Evolutionary conservation across 2,329 filamentous ascomycete species (phyloP).

Genomic region (Trichoderma sp.): DNA sequence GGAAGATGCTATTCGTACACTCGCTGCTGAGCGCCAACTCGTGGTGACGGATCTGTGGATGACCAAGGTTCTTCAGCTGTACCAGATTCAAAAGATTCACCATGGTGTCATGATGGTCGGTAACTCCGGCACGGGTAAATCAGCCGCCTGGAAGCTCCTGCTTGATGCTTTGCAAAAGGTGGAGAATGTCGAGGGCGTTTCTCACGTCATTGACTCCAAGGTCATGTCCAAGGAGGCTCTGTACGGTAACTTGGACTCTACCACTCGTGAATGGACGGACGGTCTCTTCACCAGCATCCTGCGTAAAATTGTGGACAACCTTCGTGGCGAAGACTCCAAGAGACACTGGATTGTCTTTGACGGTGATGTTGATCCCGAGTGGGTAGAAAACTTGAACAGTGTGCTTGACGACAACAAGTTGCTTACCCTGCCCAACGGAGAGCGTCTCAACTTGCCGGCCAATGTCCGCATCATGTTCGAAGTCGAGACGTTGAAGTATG

Average conservation of each 20-base stretch:
- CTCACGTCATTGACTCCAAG: slow-evolving; percentile 97
- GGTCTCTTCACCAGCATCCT: slow-evolving; percentile 97
- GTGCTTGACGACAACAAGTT: slow-evolving; percentile 99
- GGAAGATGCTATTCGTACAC: slow-evolving; percentile 73
- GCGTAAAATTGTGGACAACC: slow-evolving; percentile 96
- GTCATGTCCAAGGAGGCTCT: slow-evolving; percentile 99
- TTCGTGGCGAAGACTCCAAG: slow-evolving; percentile 94
- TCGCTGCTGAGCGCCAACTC: slow-evolving; percentile 80
- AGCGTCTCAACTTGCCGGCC: slow-evolving; percentile 87
- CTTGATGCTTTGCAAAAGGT: slow-evolving; percentile 88
- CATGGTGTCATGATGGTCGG: slow-evolving; percentile 99
- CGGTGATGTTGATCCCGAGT: slow-evolving; percentile 97
- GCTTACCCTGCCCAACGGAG: slow-evolving; percentile 92
- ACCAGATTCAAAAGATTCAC: slow-evolving; percentile 96
- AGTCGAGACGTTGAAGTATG: slow-evolving; percentile 95
- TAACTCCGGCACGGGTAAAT: slow-evolving; percentile 96
- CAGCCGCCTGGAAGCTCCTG: slow-evolving; percentile 87
- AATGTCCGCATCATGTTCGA: slow-evolving; percentile 99
- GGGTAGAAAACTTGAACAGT: slow-evolving; percentile 99
- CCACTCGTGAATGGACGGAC: slow-evolving; percentile 97
- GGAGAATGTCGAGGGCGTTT: slow-evolving; percentile 89
- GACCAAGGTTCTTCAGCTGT: slow-evolving; percentile 93
- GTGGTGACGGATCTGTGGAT: slow-evolving; percentile 95
- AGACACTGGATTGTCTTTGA: slow-evolving; percentile 99
- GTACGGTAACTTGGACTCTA: slow-evolving; percentile 93